These are phyloP conservation scores for Moniliophthora roreri DNA, from an alignment of 1,284 basidiomycete genomes.

Conservation along the genomic window DNA sequence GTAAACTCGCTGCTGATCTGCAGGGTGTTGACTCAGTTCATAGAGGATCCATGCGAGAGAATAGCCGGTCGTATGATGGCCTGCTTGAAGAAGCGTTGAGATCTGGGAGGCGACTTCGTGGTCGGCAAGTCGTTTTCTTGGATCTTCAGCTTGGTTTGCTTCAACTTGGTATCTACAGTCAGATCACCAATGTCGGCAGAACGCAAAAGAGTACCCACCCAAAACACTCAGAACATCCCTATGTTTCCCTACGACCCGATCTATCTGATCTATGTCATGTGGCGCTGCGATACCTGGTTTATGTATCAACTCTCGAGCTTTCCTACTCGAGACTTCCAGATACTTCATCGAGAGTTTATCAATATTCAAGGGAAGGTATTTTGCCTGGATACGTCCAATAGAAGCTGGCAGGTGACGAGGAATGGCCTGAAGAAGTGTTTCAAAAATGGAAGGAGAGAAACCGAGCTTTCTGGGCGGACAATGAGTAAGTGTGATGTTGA, in stretches of 20 bases:
- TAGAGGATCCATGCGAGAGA: slow-evolving; percentile 24
- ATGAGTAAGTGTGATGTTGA: not conserved
- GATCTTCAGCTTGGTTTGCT: slow-evolving; percentile 20
- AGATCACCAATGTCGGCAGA: too few species aligned
- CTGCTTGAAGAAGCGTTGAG: slow-evolving; percentile 17
- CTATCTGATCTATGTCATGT: not conserved
- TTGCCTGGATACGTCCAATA: not conserved
- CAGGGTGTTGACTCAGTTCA: slow-evolving; percentile 23
- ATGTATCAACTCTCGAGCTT: not conserved
- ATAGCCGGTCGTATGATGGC: slow-evolving; percentile 25
- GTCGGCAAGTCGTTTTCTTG: slow-evolving; percentile 15
- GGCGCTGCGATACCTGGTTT: not conserved
- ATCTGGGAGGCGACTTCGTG: slow-evolving; percentile 28
- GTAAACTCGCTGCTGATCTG: slow-evolving; percentile 21
- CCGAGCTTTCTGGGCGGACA: not conserved
- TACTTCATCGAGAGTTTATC: not conserved
- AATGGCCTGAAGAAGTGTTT: not conserved
- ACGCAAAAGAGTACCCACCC: too few species aligned
- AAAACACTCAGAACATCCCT: slow-evolving; percentile 28
- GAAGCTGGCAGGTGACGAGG: not conserved
- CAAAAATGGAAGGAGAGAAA: not conserved
- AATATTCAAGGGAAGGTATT: not conserved
- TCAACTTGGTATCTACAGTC: slow-evolving; percentile 11
- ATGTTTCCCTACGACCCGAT: not conserved
- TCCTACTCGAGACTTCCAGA: not conserved